These are phyloP conservation scores for Picea engelmannii DNA, from an alignment of 83 land plant genomes.

Conservation along the genomic window DNA sequence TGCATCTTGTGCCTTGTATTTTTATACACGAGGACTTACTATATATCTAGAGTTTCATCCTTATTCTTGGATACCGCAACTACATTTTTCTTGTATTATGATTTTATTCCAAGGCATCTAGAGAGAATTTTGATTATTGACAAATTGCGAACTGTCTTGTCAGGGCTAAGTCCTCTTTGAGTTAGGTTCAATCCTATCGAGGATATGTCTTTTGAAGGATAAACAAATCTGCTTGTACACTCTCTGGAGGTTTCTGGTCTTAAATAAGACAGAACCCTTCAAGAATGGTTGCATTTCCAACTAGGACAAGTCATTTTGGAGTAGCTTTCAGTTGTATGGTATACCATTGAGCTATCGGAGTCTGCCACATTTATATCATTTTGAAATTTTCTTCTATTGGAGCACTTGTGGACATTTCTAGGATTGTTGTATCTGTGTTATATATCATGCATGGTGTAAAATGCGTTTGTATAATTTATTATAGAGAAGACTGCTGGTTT, in stretches of 20 bases:
- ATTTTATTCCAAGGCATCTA: background rate
- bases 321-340: background rate
- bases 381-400: background rate
- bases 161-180: conserved; percentile 3
- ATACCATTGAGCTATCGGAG: background rate
- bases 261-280: background rate
- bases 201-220: background rate
- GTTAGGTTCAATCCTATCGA: background rate
- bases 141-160: background rate
- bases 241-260: conserved; percentile 8
- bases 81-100: background rate
- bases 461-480: background rate
- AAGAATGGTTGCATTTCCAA: background rate
- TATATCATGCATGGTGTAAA: background rate
- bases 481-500: background rate
- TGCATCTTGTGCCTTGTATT: background rate
- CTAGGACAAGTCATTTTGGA: background rate
- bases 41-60: background rate
- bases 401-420: background rate
- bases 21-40: too few relatives aligned
- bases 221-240: background rate
- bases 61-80: background rate
- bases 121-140: background rate
- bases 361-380: background rate
- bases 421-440: background rate